These are phyloP conservation scores for Colletotrichum graminicola DNA, from an alignment of 2,329 filamentous ascomycete species.

Conservation along the genomic window DNA sequence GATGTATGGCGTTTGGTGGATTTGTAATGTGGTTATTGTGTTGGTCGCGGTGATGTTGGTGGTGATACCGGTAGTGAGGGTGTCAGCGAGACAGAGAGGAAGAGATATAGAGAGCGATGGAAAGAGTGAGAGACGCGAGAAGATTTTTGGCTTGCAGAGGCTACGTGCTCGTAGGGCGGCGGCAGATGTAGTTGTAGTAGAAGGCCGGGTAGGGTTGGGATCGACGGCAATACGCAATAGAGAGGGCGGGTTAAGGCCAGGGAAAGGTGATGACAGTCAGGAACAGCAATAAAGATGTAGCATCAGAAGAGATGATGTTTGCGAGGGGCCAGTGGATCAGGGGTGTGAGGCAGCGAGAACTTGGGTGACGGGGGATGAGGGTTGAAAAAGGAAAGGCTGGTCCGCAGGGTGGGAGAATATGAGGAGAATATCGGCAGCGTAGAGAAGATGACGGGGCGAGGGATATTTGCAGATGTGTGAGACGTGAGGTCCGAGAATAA, in stretches of 20 bases:
- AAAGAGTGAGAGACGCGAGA: background rate
- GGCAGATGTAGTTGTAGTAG: conserved; percentile 19
- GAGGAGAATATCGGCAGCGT: conserved; percentile 4
- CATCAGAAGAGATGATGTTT: conserved; percentile 34
- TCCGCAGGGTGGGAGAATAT: conserved; percentile 10
- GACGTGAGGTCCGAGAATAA: conserved; percentile 41
- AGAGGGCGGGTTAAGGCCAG: conserved; percentile 35
- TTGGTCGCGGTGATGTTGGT: background rate
- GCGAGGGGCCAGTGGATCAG: background rate
- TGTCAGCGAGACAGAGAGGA: background rate
- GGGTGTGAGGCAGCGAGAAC: conserved; percentile 20
- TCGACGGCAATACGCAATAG: conserved; percentile 38
- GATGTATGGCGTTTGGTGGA: background rate
- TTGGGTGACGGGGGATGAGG: conserved; percentile 35
- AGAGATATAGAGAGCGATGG: background rate
- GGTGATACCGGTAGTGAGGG: background rate
- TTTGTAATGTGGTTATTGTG: background rate
- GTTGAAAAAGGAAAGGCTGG: conserved; percentile 40
- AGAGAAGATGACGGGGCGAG: conserved; percentile 6
- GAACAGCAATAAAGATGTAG: conserved; percentile 34
- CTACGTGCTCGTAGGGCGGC: conserved; percentile 37
- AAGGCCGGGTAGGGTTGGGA: conserved; percentile 24
- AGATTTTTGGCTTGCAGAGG: conserved; percentile 5
- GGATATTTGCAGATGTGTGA: conserved; percentile 32
- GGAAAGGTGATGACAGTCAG: conserved; percentile 36